A percentile compares a stretch with the other conserved stretches of the same genome.
phyloP scores from a whole-genome alignment of 106 monocot species.

The Apostasia ramifera region DNA sequence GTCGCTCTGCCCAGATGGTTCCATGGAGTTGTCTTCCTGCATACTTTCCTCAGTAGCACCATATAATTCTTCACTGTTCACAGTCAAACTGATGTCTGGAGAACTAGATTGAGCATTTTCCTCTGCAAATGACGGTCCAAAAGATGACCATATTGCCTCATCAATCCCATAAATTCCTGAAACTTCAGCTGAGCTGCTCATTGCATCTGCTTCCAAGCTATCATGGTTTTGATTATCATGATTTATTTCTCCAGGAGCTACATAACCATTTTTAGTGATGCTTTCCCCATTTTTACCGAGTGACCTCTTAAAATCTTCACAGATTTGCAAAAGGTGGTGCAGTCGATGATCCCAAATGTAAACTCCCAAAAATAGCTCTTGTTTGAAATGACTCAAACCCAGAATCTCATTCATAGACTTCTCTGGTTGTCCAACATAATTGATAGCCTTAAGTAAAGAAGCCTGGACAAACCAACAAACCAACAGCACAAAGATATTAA shows the following conservation, averaged over 20 bases:
- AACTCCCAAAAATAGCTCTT: conserved; percentile 54
- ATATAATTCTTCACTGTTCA: not conserved
- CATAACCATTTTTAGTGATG: conserved; percentile 7
- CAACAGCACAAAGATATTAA: conserved; percentile 1
- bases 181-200: conserved; percentile 9
- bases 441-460: conserved; percentile 30
- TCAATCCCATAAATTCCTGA: conserved; percentile 7
- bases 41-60: not conserved
- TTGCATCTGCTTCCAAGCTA: conserved; percentile 5
- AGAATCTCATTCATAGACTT: conserved; percentile 30
- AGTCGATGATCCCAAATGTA: conserved; percentile 79
- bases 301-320: conserved; percentile 9
- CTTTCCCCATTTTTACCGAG: conserved; percentile 9
- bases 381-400: conserved; percentile 37
- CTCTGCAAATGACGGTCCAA: not conserved
- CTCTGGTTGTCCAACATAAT: conserved; percentile 13
- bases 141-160: not conserved
- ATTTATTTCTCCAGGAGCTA: conserved; percentile 8
- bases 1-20: not conserved
- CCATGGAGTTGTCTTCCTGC: not conserved
- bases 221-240: conserved; percentile 7
- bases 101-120: not conserved
- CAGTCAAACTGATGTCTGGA: not conserved
- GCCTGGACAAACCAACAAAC: conserved; percentile 22
- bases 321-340: conserved; percentile 29